A percentile compares a stretch with the other conserved stretches of the same genome.
These are phyloP conservation scores for Talaromyces sp. DNA, from an alignment of 2,329 filamentous ascomycete genomes.

Conservation along the genomic window DNA sequence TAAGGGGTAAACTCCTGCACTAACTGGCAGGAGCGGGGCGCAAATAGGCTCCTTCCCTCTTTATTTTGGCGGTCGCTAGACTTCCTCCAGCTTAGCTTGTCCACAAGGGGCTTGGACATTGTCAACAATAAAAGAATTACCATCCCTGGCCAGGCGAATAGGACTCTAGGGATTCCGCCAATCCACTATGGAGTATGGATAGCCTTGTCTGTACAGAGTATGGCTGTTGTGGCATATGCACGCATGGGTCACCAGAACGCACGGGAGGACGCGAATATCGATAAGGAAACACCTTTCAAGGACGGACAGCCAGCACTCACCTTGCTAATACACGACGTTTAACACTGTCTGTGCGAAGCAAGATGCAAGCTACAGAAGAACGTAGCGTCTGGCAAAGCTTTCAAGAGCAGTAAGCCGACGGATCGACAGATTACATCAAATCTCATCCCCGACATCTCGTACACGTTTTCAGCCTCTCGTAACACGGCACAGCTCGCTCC, in stretches of 20 bases:
- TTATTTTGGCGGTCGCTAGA: neutral
- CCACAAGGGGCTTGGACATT: constrained; percentile 1
- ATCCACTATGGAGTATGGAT: neutral
- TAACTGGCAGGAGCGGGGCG: neutral
- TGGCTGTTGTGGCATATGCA: neutral
- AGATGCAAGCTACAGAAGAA: neutral
- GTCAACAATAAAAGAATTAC: neutral
- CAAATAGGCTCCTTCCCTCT: constrained; percentile 1
- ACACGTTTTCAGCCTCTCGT: neutral
- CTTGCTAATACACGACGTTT: neutral
- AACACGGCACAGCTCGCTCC: neutral
- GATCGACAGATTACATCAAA: neutral
- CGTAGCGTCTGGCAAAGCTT: neutral
- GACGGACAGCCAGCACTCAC: neutral
- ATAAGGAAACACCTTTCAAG: neutral
- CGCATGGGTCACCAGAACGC: neutral
- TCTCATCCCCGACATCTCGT: neutral
- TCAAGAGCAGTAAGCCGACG: neutral
- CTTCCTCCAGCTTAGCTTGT: neutral
- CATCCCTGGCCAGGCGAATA: neutral
- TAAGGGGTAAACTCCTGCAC: constrained; percentile 10
- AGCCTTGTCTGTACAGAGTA: neutral
- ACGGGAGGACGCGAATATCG: neutral
- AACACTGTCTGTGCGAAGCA: neutral
- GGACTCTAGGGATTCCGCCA: neutral